Evolutionary conservation across 768 basidiomycete species (phyloP).

Genomic region (Kwoniella sp.): DNA sequence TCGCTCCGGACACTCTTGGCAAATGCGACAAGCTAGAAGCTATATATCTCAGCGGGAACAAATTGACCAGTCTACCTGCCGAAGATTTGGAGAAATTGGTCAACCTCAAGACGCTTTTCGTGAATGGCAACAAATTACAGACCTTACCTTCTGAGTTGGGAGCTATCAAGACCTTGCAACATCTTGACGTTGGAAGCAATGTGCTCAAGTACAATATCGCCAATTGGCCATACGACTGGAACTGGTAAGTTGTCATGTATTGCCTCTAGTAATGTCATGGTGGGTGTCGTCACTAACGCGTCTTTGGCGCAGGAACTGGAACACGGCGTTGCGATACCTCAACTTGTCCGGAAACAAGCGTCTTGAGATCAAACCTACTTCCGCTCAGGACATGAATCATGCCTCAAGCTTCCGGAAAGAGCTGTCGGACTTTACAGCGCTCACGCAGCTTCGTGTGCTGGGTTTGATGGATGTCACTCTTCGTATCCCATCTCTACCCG

Average conservation of each 20-base stretch:
- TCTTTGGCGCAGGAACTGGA: conserved; percentile 77
- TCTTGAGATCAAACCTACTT: conserved; percentile 86
- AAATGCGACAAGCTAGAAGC: conserved; percentile 72
- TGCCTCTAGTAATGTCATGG: not conserved
- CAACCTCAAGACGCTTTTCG: conserved; percentile 71
- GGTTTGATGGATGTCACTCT: conserved; percentile 94
- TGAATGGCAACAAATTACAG: conserved; percentile 92
- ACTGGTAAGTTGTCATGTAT: conserved; percentile 71
- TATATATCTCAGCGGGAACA: conserved; percentile 93
- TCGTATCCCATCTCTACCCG: conserved; percentile 63
- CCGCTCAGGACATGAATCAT: conserved; percentile 56
- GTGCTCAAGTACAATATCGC: conserved; percentile 93
- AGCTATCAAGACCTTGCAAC: conserved; percentile 73
- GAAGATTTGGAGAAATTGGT: conserved; percentile 78
- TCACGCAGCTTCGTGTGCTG: conserved; percentile 80
- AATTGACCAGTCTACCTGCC: conserved; percentile 80
- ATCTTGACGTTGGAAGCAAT: conserved; percentile 92
- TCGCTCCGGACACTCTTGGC: conserved; percentile 75
- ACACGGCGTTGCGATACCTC: conserved; percentile 86
- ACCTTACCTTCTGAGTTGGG: conserved; percentile 88
- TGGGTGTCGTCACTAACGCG: not conserved
- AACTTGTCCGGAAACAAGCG: conserved; percentile 97
- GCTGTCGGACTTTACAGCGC: conserved; percentile 81
- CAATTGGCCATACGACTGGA: conserved; percentile 99
- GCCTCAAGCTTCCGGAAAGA: conserved; percentile 54